A percentile compares a stretch with the other conserved stretches of the same genome.
Conservation (phyloP, 164 flowering plant species). For the Berberis vulgaris region DNA sequence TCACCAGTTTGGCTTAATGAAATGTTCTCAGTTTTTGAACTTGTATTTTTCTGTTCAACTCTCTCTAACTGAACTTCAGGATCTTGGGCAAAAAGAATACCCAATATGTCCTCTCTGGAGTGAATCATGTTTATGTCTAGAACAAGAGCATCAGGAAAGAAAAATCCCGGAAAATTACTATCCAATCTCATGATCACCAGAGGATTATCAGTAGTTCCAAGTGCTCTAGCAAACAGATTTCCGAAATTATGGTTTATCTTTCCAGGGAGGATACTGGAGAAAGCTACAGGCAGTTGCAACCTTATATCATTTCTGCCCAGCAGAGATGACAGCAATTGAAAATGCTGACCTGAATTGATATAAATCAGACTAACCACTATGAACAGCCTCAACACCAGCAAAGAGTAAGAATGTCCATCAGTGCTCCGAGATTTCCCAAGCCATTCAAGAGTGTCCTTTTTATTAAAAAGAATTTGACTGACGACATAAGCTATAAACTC, state of each 20-base stretch:
- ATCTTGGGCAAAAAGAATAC: conserved; percentile 28
- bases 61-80: neutral
- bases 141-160: conserved; percentile 20
- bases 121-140: conserved; percentile 21
- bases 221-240: conserved; percentile 36
- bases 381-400: conserved; percentile 38
- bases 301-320: conserved; percentile 16
- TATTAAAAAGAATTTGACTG: conserved; percentile 16
- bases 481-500: neutral
- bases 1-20: too few species aligned
- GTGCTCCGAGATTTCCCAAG: conserved; percentile 16
- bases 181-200: conserved; percentile 33
- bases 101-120: conserved; percentile 32
- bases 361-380: conserved; percentile 27
- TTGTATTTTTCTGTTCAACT: neutral
- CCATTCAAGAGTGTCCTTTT: conserved; percentile 31
- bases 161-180: neutral
- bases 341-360: conserved; percentile 21
- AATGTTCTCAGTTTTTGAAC: neutral
- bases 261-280: conserved; percentile 17
- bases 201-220: conserved; percentile 42
- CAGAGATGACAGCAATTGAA: conserved; percentile 11
- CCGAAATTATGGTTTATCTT: neutral
- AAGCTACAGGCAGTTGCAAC: conserved; percentile 30
- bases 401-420: conserved; percentile 15